These are phyloP conservation scores for Nigrospora oryzae DNA, from an alignment of 2,329 filamentous ascomycete genomes.

Conservation along the genomic window DNA sequence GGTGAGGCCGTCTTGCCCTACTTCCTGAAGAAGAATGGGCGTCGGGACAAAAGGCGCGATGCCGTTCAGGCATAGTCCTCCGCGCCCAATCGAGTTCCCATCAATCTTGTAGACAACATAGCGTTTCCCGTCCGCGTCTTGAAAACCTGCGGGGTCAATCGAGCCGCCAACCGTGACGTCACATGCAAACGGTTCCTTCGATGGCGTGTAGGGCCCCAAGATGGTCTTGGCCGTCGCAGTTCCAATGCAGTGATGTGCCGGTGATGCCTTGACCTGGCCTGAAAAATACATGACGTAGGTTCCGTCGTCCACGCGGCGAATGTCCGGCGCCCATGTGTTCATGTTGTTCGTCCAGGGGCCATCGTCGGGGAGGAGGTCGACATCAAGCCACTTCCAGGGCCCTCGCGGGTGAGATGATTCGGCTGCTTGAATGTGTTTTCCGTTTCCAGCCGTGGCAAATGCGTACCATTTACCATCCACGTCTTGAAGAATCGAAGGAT, in stretches of 20 bases:
- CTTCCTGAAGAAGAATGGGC: constrained; percentile 48
- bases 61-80: constrained; percentile 37
- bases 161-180: constrained; percentile 44
- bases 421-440: constrained; percentile 45
- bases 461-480: constrained; percentile 44
- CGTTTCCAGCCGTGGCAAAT: constrained; percentile 45
- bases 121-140: constrained; percentile 41
- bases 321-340: constrained; percentile 55
- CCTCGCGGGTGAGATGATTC: constrained; percentile 35
- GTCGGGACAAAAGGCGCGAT: constrained; percentile 32
- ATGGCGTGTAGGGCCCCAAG: constrained; percentile 44
- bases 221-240: constrained; percentile 37
- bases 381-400: constrained; percentile 36
- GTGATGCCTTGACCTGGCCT: constrained; percentile 30
- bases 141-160: constrained; percentile 55
- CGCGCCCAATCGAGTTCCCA: constrained; percentile 43
- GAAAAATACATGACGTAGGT: constrained; percentile 54
- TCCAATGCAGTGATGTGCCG: constrained; percentile 48
- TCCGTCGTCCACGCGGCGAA: constrained; percentile 38
- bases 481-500: constrained; percentile 42
- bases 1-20: constrained; percentile 41
- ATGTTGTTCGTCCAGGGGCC: constrained; percentile 43
- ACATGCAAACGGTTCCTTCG: constrained; percentile 41
- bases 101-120: constrained; percentile 62
- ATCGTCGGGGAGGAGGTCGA: constrained; percentile 45